These are phyloP conservation scores for Lyophyllum shimeji DNA, from an alignment of 768 basidiomycete genomes.

Conservation along the genomic window DNA sequence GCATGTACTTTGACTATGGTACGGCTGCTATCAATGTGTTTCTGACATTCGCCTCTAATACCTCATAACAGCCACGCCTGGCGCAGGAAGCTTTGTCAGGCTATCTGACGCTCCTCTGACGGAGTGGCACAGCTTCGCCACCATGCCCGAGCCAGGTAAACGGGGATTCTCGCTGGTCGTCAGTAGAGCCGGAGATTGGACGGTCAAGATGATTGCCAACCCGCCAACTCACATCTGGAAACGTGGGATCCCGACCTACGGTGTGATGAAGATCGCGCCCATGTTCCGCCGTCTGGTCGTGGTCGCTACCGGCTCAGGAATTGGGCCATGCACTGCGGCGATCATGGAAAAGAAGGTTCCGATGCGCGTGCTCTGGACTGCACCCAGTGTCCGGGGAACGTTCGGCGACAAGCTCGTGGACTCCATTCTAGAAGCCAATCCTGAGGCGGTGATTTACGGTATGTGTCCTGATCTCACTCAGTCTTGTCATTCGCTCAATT, in stretches of 20 bases:
- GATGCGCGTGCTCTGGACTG: slow-evolving; percentile 60
- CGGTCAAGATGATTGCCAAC: slow-evolving; percentile 47
- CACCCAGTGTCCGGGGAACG: slow-evolving; percentile 58
- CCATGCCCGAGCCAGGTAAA: slow-evolving; percentile 46
- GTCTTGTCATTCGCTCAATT: slow-evolving; percentile 12
- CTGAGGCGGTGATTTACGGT: slow-evolving; percentile 54
- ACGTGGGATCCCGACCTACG: slow-evolving; percentile 56
- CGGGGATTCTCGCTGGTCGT: slow-evolving; percentile 57
- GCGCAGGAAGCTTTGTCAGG: slow-evolving; percentile 47
- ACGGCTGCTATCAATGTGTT: background rate
- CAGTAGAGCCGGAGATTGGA: slow-evolving; percentile 64
- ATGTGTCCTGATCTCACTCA: slow-evolving; percentile 11
- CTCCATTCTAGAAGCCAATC: slow-evolving; percentile 48
- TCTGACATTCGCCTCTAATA: background rate
- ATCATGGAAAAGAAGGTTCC: slow-evolving; percentile 52
- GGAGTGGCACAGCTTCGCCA: slow-evolving; percentile 64
- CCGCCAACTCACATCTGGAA: slow-evolving; percentile 59
- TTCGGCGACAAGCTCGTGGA: slow-evolving; percentile 64
- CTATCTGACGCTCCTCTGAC: slow-evolving; percentile 47
- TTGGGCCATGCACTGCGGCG: slow-evolving; percentile 59
- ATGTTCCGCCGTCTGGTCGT: slow-evolving; percentile 56
- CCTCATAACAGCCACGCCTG: slow-evolving; percentile 35
- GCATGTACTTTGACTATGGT: slow-evolving; percentile 47
- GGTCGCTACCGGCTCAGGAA: slow-evolving; percentile 59
- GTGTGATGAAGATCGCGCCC: slow-evolving; percentile 54